A percentile compares a stretch with the other conserved stretches of the same genome.
Evolutionary conservation across 2,329 filamentous ascomycete genomes (phyloP).

Genomic region (Cladobotryum mycophilum): DNA sequence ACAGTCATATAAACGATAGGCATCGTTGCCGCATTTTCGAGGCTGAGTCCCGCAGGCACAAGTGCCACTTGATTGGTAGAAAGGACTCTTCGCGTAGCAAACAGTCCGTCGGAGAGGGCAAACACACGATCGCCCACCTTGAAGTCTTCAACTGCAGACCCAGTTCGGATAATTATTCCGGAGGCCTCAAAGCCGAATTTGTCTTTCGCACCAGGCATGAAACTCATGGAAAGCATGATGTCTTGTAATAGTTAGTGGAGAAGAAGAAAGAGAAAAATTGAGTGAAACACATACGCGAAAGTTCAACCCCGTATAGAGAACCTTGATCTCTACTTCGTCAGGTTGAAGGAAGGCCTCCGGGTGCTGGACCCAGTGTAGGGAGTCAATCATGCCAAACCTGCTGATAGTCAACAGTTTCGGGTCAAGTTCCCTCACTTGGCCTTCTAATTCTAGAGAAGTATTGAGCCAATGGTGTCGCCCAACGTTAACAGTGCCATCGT

Average conservation of each 20-base stretch:
- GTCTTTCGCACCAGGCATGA: slow-evolving; percentile 4
- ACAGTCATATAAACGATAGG: slow-evolving; percentile 27
- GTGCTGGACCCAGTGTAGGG: slow-evolving; percentile 1
- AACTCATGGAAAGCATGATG: slow-evolving; percentile 10
- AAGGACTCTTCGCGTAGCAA: not conserved
- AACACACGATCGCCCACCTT: slow-evolving; percentile 29
- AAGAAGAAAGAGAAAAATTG: no score
- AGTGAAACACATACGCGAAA: not conserved
- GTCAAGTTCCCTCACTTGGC: not conserved
- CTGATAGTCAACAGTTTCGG: not conserved
- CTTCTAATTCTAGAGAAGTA: not conserved
- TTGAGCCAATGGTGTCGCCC: not conserved
- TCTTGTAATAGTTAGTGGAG: slow-evolving; percentile 7
- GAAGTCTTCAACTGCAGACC: slow-evolving; percentile 15
- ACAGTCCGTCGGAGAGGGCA: not conserved
- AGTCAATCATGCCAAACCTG: not conserved
- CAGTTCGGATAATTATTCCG: slow-evolving; percentile 16
- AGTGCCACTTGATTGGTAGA: slow-evolving; percentile 7
- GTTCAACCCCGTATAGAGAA: slow-evolving; percentile 5
- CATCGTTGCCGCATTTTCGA: slow-evolving; percentile 24
- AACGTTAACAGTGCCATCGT: not conserved
- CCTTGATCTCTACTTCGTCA: slow-evolving; percentile 2
- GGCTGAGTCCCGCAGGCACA: slow-evolving; percentile 24
- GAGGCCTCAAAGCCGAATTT: slow-evolving; percentile 25
- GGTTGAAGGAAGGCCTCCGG: not conserved